phyloP scores from a whole-genome alignment of 2,329 filamentous ascomycete species.

The Aureobasidium sp. region DNA sequence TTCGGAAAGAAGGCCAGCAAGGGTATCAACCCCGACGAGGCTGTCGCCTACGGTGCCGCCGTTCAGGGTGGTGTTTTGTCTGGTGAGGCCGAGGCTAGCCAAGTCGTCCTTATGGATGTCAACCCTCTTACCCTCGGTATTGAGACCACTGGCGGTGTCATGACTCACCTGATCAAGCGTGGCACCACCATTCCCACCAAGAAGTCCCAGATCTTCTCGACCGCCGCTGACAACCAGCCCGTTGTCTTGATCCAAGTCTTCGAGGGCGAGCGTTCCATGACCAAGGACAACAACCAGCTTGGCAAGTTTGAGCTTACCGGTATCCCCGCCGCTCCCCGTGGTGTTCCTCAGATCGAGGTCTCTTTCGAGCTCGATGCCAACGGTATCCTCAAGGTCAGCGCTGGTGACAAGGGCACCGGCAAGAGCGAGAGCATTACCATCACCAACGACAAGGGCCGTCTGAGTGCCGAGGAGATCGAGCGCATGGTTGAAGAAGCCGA shows the following conservation, averaged over 20 bases:
- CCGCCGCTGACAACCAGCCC: constrained; percentile 92
- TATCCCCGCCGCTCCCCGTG: constrained; percentile 90
- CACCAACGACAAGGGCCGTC: constrained; percentile 98
- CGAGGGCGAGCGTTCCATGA: constrained; percentile 89
- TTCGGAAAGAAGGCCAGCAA: constrained; percentile 98
- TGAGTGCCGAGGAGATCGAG: constrained; percentile 94
- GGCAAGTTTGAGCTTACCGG: constrained; percentile 98
- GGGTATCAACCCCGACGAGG: constrained; percentile 99
- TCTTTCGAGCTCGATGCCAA: constrained; percentile 97
- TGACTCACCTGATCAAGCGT: constrained; percentile 93
- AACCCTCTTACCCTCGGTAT: constrained; percentile 95
- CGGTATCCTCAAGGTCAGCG: constrained; percentile 94
- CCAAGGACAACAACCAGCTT: constrained; percentile 94
- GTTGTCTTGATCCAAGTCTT: constrained; percentile 92
- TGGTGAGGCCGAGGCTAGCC: constrained; percentile 70
- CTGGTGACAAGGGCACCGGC: constrained; percentile 95
- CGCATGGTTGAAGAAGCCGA: constrained; percentile 98
- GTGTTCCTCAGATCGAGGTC: constrained; percentile 97
- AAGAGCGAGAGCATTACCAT: constrained; percentile 98
- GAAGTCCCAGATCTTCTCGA: constrained; percentile 98
- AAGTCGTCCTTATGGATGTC: constrained; percentile 91
- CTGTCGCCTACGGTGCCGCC: constrained; percentile 94
- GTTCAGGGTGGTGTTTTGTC: constrained; percentile 94
- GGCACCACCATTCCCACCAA: constrained; percentile 92
- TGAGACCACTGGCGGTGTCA: constrained; percentile 93